Evolutionary conservation across 805 yeast species (phyloP), one percentile per base, ranked within the genome.

Genomic region (Saccharomycopsis oosterbeekiorum): DNA sequence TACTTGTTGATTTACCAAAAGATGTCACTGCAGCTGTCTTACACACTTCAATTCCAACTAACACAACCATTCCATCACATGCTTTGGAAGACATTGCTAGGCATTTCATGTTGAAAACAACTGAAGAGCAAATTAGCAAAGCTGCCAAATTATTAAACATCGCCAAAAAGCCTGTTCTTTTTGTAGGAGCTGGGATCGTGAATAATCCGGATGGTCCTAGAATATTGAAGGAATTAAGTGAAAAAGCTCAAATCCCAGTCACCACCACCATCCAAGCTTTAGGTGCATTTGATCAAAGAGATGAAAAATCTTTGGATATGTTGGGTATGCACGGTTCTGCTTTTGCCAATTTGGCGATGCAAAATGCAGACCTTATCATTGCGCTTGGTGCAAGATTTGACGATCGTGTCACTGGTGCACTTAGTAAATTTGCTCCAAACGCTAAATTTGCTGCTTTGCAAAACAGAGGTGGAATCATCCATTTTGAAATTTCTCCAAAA

Each of bases 321-420:
- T 82, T 94, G 67, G 99, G 99, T 69, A 94, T 94, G 99, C 99
- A 94, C 75, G 99, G 99, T 66, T 81, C 85, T 64, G 97, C 91
- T 58, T 90, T 91, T 68, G 99, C 99, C 68, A 94, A 94, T 80
- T 73, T 88, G 70, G 96, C 98, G 59, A 86, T 94, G 68, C 99
- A 94, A 78, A 80, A 84, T 63, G 97, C 98, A 50, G 99, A 94
- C 75, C 78, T 92, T 69, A 89, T 94, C 71, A 76, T 94, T 65
- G 98, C 98, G 17, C 79, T 94, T 54, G 99, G 99, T 72, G 97
- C 98, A 42, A 84, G 99, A 74, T 94, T 94, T 70, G 99, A 94
- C 76, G 99, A 94, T 78, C 92, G 99, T 80, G 99, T 94, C 68
- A 94, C 99, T 53, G 86, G 94, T 70, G 83, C 83, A 70, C 79